Evolutionary conservation across 495 filamentous ascomycete genomes (phyloP), one percentile per base, ranked within the genome.

Genomic region (Neurospora sp.): DNA sequence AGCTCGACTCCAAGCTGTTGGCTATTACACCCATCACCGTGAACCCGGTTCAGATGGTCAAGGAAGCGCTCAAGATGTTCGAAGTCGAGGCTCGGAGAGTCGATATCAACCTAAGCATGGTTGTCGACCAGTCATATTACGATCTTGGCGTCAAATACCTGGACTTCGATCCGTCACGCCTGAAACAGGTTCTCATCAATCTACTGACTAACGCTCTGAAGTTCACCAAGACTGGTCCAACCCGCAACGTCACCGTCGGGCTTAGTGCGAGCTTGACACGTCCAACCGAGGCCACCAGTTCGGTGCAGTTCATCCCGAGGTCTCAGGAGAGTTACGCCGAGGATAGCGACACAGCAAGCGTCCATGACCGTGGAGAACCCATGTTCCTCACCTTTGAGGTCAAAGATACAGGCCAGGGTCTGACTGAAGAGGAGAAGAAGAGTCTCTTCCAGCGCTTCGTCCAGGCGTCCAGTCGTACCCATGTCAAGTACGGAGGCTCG

Each of bases 111-210:
- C 85, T 94, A 74, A 84, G 86, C 36, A 89, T 93, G 77, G 74
- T 86, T 10, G 82, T 90, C 8, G 88, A 91, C 72, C 75, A 84
- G 4, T 89, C 88, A 0, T 89, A 90, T 48, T 74, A 78, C 21
- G 81, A 85, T 2, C 83, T 89, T 1, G 80, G 80, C 1, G 79
- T 93, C 31, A 85, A 89, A 31, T 94, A 89, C 85, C 88, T 94
- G 9, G 83, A 87, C 43, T 83, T 92, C 19, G 93, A 96, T 80
- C 90, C 92, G 0, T 89, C 88, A 9, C 82, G 91, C 9, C 87
- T 94, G 70, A 86, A 90, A 72, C 93, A 94, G 77, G 90, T 94
- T 3, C 82, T 91, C 4, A 90, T 92, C 74, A 93, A 93, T 74
- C 84, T 93, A 1, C 80, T 91, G 70, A 90, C 89, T 0, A 93